Conservation (phyloP, 306 rosid genomes). For the Herpetospermum pedunculosum region DNA sequence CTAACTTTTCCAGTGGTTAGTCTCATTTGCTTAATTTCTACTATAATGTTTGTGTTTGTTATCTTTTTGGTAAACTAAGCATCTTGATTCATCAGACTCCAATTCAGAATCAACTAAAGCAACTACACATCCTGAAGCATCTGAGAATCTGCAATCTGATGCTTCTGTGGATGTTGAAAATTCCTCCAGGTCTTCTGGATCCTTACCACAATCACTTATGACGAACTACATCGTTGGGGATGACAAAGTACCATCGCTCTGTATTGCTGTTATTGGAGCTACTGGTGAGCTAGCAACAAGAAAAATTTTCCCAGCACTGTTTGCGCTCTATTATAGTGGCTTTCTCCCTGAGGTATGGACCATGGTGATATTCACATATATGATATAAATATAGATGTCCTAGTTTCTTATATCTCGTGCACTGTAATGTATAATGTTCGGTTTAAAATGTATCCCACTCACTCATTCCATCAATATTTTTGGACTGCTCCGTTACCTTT, state of each 20-base stretch:
- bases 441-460: background rate
- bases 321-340: conserved; percentile 83
- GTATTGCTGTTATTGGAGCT: conserved; percentile 85
- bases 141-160: conserved; percentile 17
- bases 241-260: conserved; percentile 42
- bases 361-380: background rate
- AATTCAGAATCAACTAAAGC: conserved; percentile 3
- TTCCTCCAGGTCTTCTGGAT: conserved; percentile 21
- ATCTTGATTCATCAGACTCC: conserved; percentile 14
- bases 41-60: background rate
- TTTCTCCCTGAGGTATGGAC: conserved; percentile 92
- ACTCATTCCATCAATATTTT: background rate
- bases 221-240: conserved; percentile 16
- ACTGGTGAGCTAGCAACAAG: conserved; percentile 86
- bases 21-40: background rate
- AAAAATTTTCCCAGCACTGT: conserved; percentile 82
- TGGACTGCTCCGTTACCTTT: background rate
- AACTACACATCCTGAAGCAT: conserved; percentile 14
- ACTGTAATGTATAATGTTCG: background rate
- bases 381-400: background rate
- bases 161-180: conserved; percentile 18
- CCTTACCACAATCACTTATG: conserved; percentile 28
- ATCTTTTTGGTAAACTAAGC: background rate
- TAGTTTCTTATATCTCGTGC: background rate
- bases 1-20: conserved; percentile 29